These are phyloP conservation scores for Coemansia sp. DNA, from an alignment of 192 early-diverging fungal genomes.

Conservation along the genomic window DNA sequence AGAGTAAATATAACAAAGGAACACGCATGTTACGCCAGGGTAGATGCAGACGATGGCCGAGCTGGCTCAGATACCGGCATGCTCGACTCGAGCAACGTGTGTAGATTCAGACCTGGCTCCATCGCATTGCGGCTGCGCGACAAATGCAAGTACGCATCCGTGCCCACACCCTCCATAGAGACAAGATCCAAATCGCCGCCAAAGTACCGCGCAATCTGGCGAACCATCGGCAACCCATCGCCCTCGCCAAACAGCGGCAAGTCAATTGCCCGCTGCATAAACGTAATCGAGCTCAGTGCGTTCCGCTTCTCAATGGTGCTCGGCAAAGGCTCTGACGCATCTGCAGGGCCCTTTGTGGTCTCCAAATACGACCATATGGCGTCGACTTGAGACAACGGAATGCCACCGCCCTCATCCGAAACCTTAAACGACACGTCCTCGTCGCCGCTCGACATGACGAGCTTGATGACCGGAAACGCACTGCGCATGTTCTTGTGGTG, in stretches of 20 bases:
- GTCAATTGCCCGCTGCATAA: slow-evolving; percentile 33
- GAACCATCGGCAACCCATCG: slow-evolving; percentile 53
- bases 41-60: not conserved
- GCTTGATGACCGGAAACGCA: slow-evolving; percentile 51
- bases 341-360: slow-evolving; percentile 23
- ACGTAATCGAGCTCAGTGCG: slow-evolving; percentile 26
- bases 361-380: slow-evolving; percentile 58
- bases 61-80: not conserved
- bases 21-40: not conserved
- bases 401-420: slow-evolving; percentile 63
- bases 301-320: slow-evolving; percentile 18
- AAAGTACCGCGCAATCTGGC: slow-evolving; percentile 61
- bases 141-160: slow-evolving; percentile 58
- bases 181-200: slow-evolving; percentile 63
- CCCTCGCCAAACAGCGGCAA: slow-evolving; percentile 42
- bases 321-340: not conserved
- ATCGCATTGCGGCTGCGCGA: slow-evolving; percentile 40
- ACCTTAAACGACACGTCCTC: slow-evolving; percentile 66
- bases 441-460: slow-evolving; percentile 57
- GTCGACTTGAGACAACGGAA: slow-evolving; percentile 56
- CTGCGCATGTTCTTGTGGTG: slow-evolving; percentile 25
- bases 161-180: slow-evolving; percentile 67
- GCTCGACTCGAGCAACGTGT: slow-evolving; percentile 32
- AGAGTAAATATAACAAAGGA: not conserved
- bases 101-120: slow-evolving; percentile 31